Evolutionary conservation across 1,284 basidiomycete species (phyloP), one percentile per base, ranked within the genome.

Genomic region (Heterobasidion annosum): DNA sequence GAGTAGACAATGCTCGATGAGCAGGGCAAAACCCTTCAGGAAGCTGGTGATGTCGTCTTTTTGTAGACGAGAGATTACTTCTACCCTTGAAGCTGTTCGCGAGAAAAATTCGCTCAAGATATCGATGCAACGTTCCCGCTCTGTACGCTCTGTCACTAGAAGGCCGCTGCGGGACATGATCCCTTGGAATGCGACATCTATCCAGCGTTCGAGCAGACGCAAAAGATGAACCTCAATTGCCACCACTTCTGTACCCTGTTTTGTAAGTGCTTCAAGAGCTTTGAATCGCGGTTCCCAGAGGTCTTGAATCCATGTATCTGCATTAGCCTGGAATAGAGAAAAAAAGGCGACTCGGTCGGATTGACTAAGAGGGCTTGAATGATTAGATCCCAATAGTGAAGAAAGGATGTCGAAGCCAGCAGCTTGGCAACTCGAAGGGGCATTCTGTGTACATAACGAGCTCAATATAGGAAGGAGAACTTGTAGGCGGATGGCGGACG

Each of bases 401-500:
- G 82, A 70, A 50, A 90, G 71, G 52, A 88, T 78, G 56, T 90
- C 87, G 60, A 76, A 88, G 0, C 87, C 87, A 0, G 81, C 77
- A 8, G 76, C 77, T 63, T 86, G 85, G 5, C 88, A 58, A 0
- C 78, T 66, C 0, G 73, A 57, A 1, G 85, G 83, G 1, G 75
- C 72, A 18, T 79, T 72, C 35, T 70, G 57, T 13, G 64, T 61
- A 63, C 87, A 90, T 6, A 90, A 71, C 1, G 75, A 74, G 2
- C 72, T 72, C 2, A 88, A 68, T 54, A 89, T 73, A 15, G 82
- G 79, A 54, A 74, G 76, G 9, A 89, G 67, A 9, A 63, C 58
- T 12, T 73, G 48, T 3, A 52, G 52, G 16, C 48, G 47, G 25
- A 59, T 40, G 51, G 34, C 34, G 2, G 58, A 57, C 35, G 58